phyloP scores from a whole-genome alignment of 352 stramenopile species.

The Thalassiosira livingstoniorum region DNA sequence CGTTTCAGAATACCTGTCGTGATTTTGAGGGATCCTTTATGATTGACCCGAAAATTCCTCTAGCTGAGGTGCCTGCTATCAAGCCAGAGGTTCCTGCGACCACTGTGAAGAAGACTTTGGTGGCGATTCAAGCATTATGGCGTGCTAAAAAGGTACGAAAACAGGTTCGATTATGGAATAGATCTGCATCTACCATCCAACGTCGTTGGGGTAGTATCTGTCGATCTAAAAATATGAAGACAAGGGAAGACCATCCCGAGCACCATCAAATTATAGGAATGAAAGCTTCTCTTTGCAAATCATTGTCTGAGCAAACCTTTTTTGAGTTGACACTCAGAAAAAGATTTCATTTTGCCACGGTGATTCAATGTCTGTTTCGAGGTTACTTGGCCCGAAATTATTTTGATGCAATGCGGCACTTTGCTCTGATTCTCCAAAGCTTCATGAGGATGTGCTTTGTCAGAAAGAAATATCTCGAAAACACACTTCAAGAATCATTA shows the following conservation, averaged over 20 bases:
- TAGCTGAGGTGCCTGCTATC: neutral
- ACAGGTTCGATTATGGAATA: neutral
- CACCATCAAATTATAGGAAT: too few relatives aligned
- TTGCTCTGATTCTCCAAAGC: conserved; percentile 1
- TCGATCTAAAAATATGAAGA: too few relatives aligned
- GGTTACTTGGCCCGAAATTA: too few relatives aligned
- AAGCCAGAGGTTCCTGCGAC: neutral
- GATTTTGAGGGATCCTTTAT: neutral
- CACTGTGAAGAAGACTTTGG: neutral
- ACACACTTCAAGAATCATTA: too few relatives aligned
- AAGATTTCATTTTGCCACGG: too few relatives aligned
- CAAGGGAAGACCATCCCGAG: too few relatives aligned
- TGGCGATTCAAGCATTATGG: conserved; percentile 12
- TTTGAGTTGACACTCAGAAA: too few relatives aligned
- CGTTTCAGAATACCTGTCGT: neutral
- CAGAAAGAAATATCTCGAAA: neutral
- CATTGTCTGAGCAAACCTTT: too few relatives aligned
- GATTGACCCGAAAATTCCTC: neutral
- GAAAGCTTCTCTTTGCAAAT: too few relatives aligned
- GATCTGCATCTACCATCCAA: conserved; percentile 2
- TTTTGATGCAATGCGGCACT: too few relatives aligned
- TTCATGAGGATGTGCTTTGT: neutral
- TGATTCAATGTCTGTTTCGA: too few relatives aligned
- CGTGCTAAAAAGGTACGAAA: neutral
- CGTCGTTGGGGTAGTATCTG: neutral